Conservation (phyloP, 768 basidiomycete species). For the Mrakia gelida region DNA sequence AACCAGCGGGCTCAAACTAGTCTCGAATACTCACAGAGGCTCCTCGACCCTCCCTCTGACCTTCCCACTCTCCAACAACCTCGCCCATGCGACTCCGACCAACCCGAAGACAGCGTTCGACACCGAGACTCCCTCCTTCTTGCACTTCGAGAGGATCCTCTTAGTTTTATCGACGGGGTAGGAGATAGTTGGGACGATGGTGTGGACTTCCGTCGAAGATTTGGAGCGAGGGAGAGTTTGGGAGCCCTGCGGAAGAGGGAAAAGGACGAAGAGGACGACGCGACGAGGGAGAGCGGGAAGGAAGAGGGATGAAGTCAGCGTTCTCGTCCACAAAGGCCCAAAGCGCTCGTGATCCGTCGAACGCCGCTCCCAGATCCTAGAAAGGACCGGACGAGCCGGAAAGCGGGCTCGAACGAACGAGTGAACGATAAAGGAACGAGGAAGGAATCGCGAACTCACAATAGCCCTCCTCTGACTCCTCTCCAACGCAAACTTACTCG, state of each 20-base stretch:
- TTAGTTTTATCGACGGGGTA: conserved; percentile 58
- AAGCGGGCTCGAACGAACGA: neutral
- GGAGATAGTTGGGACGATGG: conserved; percentile 65
- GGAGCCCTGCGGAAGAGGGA: conserved; percentile 53
- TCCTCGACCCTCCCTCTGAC: neutral
- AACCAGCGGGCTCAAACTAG: neutral
- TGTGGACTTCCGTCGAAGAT: conserved; percentile 45
- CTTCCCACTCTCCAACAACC: conserved; percentile 43
- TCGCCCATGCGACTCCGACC: conserved; percentile 68
- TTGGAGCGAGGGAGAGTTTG: conserved; percentile 60
- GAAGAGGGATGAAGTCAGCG: no score
- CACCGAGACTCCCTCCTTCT: conserved; percentile 64
- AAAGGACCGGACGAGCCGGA: no score
- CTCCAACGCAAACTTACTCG: neutral
- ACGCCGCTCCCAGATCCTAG: neutral
- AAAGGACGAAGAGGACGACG: no score
- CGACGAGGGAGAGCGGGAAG: neutral
- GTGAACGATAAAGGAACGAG: no score
- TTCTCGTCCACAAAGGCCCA: no score
- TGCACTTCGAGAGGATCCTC: conserved; percentile 63
- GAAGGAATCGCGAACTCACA: neutral
- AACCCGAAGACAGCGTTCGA: conserved; percentile 71
- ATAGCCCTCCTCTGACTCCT: neutral
- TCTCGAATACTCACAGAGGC: conserved; percentile 47
- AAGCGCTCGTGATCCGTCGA: no score